Conservation (phyloP, 169 alveolate genomes). For the Plasmodium inui region DNA sequence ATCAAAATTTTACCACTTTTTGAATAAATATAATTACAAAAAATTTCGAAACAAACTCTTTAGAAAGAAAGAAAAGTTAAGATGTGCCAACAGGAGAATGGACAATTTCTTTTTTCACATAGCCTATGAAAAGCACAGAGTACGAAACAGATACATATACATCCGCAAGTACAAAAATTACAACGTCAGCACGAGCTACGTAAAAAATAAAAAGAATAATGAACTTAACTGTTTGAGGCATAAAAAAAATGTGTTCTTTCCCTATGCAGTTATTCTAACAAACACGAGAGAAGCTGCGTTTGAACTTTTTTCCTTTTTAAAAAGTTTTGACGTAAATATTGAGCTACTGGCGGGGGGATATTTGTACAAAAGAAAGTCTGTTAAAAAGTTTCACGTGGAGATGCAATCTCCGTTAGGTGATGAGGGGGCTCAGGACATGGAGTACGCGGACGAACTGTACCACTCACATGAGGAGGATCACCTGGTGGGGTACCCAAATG, state of each 20-base stretch:
- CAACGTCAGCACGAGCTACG: conserved; percentile 37
- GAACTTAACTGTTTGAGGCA: conserved; percentile 65
- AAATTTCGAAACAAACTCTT: conserved; percentile 61
- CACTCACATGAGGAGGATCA: background rate
- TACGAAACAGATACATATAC: conserved; percentile 48
- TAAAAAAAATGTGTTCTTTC: conserved; percentile 54
- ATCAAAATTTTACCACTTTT: conserved; percentile 56
- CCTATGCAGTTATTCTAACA: conserved; percentile 71
- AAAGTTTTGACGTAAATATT: conserved; percentile 67
- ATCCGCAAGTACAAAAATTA: conserved; percentile 44
- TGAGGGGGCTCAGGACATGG: background rate
- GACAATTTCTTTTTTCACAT: conserved; percentile 69
- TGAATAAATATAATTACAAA: conserved; percentile 74
- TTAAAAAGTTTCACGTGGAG: conserved; percentile 42
- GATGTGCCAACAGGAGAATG: conserved; percentile 6
- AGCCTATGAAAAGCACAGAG: conserved; percentile 63
- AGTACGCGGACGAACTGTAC: background rate
- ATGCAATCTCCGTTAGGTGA: background rate
- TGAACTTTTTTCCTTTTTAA: conserved; percentile 64
- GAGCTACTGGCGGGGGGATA: conserved; percentile 71
- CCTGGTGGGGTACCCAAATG: background rate
- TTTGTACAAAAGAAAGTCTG: conserved; percentile 51
- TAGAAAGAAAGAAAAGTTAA: conserved; percentile 68
- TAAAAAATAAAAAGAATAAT: conserved; percentile 62
- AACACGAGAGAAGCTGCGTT: conserved; percentile 76